Conservation (phyloP, 306 rosid genomes). For the Notholithocarpus densiflorus region DNA sequence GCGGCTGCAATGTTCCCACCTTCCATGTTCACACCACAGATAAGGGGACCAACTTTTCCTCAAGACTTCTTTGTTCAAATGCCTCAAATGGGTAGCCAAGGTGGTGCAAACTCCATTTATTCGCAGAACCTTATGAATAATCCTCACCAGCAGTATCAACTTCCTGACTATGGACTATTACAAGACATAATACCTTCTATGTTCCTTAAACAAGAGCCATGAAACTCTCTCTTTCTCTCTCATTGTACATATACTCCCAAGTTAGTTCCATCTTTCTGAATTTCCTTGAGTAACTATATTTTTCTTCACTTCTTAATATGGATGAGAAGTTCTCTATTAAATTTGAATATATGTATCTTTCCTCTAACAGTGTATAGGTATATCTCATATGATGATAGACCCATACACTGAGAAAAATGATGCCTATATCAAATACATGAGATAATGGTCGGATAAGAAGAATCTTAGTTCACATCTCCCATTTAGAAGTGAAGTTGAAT, state of each 20-base stretch:
- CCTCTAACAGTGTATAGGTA: too few species aligned
- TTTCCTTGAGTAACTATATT: not conserved
- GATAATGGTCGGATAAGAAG: too few species aligned
- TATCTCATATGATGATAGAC: too few species aligned
- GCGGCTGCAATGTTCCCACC: conserved; percentile 64
- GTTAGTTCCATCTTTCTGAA: not conserved
- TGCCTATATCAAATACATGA: too few species aligned
- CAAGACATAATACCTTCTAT: conserved; percentile 73
- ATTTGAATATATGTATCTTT: too few species aligned
- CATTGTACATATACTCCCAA: conserved; percentile 26
- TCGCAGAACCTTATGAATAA: conserved; percentile 11
- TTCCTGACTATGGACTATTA: conserved; percentile 56
- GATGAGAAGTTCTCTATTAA: too few species aligned
- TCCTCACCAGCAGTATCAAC: conserved; percentile 30
- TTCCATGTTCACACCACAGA: conserved; percentile 25
- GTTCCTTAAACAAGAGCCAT: conserved; percentile 61
- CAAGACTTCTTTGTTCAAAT: conserved; percentile 36
- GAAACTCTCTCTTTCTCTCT: not conserved
- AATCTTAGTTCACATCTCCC: not conserved
- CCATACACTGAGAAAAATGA: too few species aligned
- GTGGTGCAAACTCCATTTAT: conserved; percentile 13
- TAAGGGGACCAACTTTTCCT: conserved; percentile 38
- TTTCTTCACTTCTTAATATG: not conserved
- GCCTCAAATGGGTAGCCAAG: not conserved
- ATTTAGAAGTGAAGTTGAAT: not conserved